Base-by-base conservation (phyloP, 495 filamentous ascomycete species). In the Penicillium verhagenii region DNA sequence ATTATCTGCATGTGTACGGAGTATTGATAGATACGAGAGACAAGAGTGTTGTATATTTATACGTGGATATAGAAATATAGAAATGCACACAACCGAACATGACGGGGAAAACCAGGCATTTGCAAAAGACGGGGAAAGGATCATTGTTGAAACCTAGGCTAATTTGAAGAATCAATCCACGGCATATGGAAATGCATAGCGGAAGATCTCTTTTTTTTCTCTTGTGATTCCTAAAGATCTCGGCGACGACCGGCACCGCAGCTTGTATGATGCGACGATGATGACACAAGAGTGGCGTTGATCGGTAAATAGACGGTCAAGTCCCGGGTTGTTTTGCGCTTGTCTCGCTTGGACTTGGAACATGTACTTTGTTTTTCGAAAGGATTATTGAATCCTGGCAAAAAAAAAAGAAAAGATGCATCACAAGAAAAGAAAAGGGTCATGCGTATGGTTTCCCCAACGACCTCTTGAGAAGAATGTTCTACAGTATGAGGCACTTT, bases 261-360 rank as follows among this genome's bases (percentile, higher is more conserved):
- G 42, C n/a, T 46, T 65, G 58, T 38, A 67, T 67, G 65, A 67
- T 67, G 62, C 59, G 45, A 56, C 56, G 53, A 67, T 67, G 65
- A 67, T 65, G 64, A 61, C 58, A 64, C 60, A 47, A 10, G 50
- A 50, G 61, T 67, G 64, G 64, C 64, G 64, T 50, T 49, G 49
- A 52, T 49, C 46, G 50, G 50, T 20, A 42, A 31, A 46, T 50
- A 43, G 44, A 21, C n/a, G 39, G 19, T 18, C n/a, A 28, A 16
- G 9, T 31, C 25, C 47, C 39, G 24, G 43, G 48, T 26, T 43
- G n/a, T n/a, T 21, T 37, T 52, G 49, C 58, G 49, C 52, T 49
- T 53, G 49, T 37, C 44, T 55, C 49, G 47, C 52, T 47, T 47
- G 50, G 19, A 52, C 18, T 7, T 20, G 8, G 23, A 25, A 28